These are phyloP conservation scores for Camelina sativa DNA, from an alignment of 345 rosid genomes.

Conservation along the genomic window DNA sequence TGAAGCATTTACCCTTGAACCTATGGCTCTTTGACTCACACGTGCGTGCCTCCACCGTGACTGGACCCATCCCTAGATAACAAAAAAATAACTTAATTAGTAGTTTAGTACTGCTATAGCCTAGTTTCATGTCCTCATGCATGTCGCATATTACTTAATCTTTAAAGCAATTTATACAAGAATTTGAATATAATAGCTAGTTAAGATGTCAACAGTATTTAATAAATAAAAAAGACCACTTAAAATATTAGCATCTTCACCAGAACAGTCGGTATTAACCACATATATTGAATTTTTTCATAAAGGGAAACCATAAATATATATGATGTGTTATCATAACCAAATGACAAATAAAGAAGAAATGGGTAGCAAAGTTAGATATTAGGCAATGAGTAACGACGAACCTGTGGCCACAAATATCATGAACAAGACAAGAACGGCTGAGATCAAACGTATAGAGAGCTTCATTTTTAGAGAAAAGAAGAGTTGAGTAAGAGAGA, in stretches of 20 bases:
- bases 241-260: background rate
- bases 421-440: conserved; percentile 37
- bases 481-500: background rate
- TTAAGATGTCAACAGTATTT: background rate
- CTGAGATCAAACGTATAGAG: conserved; percentile 44
- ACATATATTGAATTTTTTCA: background rate
- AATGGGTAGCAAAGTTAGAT: background rate
- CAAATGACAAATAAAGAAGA: background rate
- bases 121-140: background rate
- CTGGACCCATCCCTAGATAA: conserved; percentile 28
- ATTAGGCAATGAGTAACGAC: conserved; percentile 4
- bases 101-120: background rate
- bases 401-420: conserved; percentile 45
- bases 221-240: background rate
- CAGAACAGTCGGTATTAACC: background rate
- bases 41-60: conserved; percentile 34
- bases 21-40: conserved; percentile 48
- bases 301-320: background rate
- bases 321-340: background rate
- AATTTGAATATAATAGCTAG: background rate
- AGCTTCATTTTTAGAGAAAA: conserved; percentile 37
- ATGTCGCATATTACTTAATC: background rate
- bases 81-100: background rate
- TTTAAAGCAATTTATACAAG: background rate
- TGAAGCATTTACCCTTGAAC: conserved; percentile 42